phyloP scores from a whole-genome alignment of 176 grass and related monocot species.

The Carex scoparia region DNA sequence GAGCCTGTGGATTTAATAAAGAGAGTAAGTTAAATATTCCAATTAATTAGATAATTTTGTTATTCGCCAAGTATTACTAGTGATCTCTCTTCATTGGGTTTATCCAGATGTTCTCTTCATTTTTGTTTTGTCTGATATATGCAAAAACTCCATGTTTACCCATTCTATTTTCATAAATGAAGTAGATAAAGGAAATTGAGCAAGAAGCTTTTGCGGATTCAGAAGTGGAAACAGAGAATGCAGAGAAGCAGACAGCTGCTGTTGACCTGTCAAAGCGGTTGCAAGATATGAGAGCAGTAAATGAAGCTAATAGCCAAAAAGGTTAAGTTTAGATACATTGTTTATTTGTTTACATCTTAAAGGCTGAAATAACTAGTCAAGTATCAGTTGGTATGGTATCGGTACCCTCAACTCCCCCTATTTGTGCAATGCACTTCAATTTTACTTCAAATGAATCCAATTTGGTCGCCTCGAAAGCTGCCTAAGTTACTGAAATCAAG shows the following conservation, averaged over 20 bases:
- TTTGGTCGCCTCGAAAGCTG: neutral
- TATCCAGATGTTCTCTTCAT: neutral
- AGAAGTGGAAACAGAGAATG: constrained; percentile 41
- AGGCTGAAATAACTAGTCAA: neutral
- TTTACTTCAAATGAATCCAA: neutral
- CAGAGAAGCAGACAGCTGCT: constrained; percentile 71
- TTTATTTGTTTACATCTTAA: neutral
- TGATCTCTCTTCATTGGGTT: neutral
- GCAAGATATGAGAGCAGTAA: constrained; percentile 64
- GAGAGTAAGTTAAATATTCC: constrained; percentile 48
- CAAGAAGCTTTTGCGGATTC: constrained; percentile 61
- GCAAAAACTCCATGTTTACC: neutral
- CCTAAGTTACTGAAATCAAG: neutral
- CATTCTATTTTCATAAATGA: neutral
- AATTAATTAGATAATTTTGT: neutral
- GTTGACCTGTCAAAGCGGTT: constrained; percentile 77
- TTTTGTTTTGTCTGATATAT: neutral
- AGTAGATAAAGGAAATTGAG: constrained; percentile 90
- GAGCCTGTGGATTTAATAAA: constrained; percentile 85
- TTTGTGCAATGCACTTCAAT: neutral
- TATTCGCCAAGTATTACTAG: neutral
- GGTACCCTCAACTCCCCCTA: neutral
- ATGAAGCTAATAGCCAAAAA: constrained; percentile 86
- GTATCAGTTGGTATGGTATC: neutral
- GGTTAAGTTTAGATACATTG: constrained; percentile 31